Base-by-base conservation (phyloP, 306 rosid species). In the Prunus dulcis region DNA sequence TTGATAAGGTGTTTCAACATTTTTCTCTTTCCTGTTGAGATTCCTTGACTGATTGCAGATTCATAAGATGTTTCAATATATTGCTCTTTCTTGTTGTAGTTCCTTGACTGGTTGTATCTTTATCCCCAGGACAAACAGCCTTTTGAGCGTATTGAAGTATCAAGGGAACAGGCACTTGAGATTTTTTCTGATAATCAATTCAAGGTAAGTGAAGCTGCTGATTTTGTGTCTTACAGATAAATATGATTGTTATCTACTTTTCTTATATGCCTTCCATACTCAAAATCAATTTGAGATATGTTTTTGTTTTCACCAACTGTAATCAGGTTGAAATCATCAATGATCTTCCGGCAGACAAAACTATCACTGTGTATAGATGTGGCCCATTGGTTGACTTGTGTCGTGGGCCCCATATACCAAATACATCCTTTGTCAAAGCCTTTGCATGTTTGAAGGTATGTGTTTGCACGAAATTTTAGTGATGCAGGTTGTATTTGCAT, bases 371-470 rank as follows among this genome's bases (percentile, higher is more conserved):
- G 34, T 94, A 94, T 74, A 90, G 97, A 88, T 94, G 98, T 84
- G 98, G 98, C 69, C 96, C 96, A 28, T 82, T 94, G 70, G 92
- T 94, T 80, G 98, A 94, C 83, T 87, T 94, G 79, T 94, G 98
- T 74, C 96, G 98, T 71, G 98, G 98, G 45, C 98, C 97, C 5
- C 98, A 94, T 82, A 94, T 94, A 84, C 98, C 98, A 63, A 94
- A 86, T 79, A 94, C 98, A 65, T 92, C 98, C 50, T 92, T 94
- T 85, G 98, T 94, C 82, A 94, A 90, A 78, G 96, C 98, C 49
- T 77, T 94, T 74, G 93, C 93, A 3, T 94, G 97, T 83, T 84
- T 92, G 75, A 94, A 94, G 92, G 98, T 94, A 73, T 71, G 28
- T 43, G 66, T 69, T 58, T 58, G 63, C 30, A 18, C 67, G 13